Evolutionary conservation across 2,329 filamentous ascomycete species (phyloP).

Genomic region (Colletotrichum australisinense): DNA sequence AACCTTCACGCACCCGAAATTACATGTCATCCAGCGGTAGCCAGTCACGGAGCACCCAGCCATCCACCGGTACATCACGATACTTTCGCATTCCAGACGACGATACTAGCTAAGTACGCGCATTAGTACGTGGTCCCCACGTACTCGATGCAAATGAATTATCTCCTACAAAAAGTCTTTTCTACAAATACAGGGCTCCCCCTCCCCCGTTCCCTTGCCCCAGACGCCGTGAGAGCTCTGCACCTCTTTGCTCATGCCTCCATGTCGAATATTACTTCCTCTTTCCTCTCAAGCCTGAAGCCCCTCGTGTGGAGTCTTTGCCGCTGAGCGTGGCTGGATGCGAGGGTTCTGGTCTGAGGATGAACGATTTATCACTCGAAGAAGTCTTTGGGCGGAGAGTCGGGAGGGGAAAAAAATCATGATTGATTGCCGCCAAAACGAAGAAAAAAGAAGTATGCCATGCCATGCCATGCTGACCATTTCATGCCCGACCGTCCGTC

Average conservation of each 20-base stretch:
- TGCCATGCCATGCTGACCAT: constrained; percentile 31
- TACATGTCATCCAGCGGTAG: not conserved
- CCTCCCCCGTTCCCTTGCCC: not conserved
- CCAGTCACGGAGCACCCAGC: not conserved
- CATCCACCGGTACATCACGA: not conserved
- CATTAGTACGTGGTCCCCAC: not conserved
- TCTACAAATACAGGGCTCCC: constrained; percentile 30
- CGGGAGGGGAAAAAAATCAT: constrained; percentile 6
- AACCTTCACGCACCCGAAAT: not conserved
- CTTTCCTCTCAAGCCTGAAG: not conserved
- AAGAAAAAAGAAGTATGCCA: constrained; percentile 23
- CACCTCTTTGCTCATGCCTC: not conserved
- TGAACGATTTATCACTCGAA: not conserved
- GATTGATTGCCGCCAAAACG: constrained; percentile 20
- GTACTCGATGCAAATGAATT: constrained; percentile 21
- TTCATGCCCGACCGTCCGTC: constrained; percentile 27
- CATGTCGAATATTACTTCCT: not conserved
- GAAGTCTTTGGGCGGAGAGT: not conserved
- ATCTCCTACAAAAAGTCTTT: constrained; percentile 27
- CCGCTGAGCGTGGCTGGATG: not conserved
- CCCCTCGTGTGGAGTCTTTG: not conserved
- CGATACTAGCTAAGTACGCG: not conserved
- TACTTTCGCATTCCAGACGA: constrained; percentile 12
- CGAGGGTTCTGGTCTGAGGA: not conserved
- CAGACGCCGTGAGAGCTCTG: not conserved